Percentiles rank a stretch among this genome's conserved stretches.
These are phyloP conservation scores for Exophiala xenobiotica DNA, from an alignment of 2,329 filamentous ascomycete species.

Conservation along the genomic window DNA sequence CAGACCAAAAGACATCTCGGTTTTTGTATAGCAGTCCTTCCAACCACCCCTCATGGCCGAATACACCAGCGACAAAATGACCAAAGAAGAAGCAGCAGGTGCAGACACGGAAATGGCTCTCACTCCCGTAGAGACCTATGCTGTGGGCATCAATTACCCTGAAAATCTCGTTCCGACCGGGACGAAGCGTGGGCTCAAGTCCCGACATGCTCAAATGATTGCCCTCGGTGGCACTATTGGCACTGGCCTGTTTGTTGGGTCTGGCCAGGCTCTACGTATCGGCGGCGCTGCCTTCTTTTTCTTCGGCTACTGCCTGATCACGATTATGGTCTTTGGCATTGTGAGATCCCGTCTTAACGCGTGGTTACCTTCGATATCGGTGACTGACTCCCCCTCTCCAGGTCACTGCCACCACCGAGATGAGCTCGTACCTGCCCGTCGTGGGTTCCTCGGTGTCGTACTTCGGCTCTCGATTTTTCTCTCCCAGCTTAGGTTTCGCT, in stretches of 20 bases:
- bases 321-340: constrained; percentile 1
- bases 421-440: constrained; percentile 50
- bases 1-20: neutral
- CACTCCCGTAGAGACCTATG: neutral
- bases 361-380: constrained; percentile 37
- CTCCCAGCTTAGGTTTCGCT: constrained; percentile 76
- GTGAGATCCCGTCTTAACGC: constrained; percentile 21
- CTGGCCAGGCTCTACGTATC: too few species aligned
- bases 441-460: constrained; percentile 62
- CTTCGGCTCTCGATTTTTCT: constrained; percentile 62
- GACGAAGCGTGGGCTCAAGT: constrained; percentile 33
- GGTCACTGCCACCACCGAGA: constrained; percentile 42
- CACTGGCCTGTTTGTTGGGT: too few species aligned
- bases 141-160: constrained; percentile 18
- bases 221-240: constrained; percentile 44
- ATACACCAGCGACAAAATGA: neutral
- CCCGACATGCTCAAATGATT: constrained; percentile 34
- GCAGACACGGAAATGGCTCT: neutral
- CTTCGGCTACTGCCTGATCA: constrained; percentile 3
- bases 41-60: neutral
- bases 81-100: neutral
- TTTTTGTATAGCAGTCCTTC: neutral
- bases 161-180: constrained; percentile 10
- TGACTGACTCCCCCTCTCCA: too few species aligned
- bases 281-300: constrained; percentile 37